Evolutionary conservation across 1,139 yeast species (phyloP).

Genomic region (Blastobotrys ciferrii): DNA sequence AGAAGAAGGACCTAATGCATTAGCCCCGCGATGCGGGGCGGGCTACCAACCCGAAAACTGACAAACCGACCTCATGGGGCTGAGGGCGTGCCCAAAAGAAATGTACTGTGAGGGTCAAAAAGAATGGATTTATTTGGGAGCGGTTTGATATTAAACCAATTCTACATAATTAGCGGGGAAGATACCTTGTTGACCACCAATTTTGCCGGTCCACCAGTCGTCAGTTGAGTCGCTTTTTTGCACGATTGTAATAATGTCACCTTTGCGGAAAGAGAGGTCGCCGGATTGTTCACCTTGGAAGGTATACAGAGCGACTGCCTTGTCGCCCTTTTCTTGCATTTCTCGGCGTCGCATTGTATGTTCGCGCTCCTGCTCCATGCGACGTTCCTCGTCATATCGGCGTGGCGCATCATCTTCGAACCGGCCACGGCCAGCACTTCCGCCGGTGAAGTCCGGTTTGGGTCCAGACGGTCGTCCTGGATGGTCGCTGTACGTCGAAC

Average conservation of each 20-base stretch:
- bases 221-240: conserved; percentile 84
- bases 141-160: conserved; percentile 43
- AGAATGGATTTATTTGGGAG: background rate
- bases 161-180: conserved; percentile 98
- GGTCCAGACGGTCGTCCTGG: conserved; percentile 47
- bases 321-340: conserved; percentile 44
- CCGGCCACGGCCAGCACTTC: background rate
- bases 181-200: conserved; percentile 80
- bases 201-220: conserved; percentile 98
- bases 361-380: conserved; percentile 18
- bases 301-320: conserved; percentile 85
- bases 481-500: conserved; percentile 32
- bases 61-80: no score
- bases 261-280: conserved; percentile 87
- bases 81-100: no score
- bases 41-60: no score
- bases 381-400: conserved; percentile 23
- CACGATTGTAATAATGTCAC: conserved; percentile 86
- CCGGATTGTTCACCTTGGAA: conserved; percentile 91
- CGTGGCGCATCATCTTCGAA: conserved; percentile 19
- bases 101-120: background rate
- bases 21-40: no score
- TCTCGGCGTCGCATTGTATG: conserved; percentile 8
- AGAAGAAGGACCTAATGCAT: no score
- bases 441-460: conserved; percentile 45